Conservation (phyloP, 2,329 filamentous ascomycete genomes). For the Aspergillus eucalypticola region DNA sequence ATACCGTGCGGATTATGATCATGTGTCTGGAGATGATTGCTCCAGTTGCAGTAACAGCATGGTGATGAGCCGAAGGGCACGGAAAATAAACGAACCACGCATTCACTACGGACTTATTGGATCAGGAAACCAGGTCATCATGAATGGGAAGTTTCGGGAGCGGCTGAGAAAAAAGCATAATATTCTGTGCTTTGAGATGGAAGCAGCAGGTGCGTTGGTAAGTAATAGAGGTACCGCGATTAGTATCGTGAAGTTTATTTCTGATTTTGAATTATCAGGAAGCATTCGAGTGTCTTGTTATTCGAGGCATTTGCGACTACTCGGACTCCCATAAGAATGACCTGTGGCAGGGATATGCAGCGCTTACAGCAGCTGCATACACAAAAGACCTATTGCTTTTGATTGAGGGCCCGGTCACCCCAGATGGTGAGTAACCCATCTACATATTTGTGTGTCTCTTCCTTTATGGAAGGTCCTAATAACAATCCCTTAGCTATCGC, state of each 20-base stretch:
- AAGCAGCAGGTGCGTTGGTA: background rate
- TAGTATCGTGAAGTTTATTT: too few relatives aligned
- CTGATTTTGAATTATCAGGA: background rate
- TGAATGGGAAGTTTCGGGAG: constrained; percentile 21
- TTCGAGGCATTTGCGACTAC: constrained; percentile 14
- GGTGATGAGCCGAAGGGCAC: background rate
- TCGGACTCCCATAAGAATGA: constrained; percentile 16
- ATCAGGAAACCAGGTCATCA: constrained; percentile 29
- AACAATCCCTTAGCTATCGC: background rate
- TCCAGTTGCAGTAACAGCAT: background rate
- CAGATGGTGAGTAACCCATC: background rate
- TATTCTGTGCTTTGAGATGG: constrained; percentile 29
- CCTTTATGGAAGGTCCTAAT: background rate
- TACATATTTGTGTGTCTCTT: background rate
- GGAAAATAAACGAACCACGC: constrained; percentile 7
- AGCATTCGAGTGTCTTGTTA: constrained; percentile 6
- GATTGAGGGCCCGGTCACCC: background rate
- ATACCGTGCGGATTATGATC: background rate
- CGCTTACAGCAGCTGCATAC: constrained; percentile 12
- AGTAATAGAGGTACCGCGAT: background rate
- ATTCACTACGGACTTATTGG: constrained; percentile 31
- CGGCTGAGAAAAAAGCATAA: constrained; percentile 10
- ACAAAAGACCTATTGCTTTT: constrained; percentile 9
- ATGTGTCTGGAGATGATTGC: background rate
- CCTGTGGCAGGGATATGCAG: constrained; percentile 11